Base-by-base conservation (phyloP, 768 basidiomycete genomes). In the Phaeotremella fagi region DNA sequence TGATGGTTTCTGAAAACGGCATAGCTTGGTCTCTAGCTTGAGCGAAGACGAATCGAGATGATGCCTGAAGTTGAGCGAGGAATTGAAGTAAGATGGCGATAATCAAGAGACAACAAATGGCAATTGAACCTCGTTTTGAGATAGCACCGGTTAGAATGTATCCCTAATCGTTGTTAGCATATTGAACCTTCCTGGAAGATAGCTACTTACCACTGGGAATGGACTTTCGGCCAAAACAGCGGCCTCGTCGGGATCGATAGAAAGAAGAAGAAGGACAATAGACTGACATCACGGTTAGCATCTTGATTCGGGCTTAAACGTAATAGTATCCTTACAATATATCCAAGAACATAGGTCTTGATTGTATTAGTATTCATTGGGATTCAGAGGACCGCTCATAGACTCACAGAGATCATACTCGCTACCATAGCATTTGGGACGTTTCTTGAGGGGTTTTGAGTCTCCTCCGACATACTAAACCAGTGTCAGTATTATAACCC, bases 21-120 rank as follows among this genome's bases (percentile, higher is more conserved):
- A 77, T 47, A 18, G 77, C 76, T 22, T 75, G 70, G 51, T 78
- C 77, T 44, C 77, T 64, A 2, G 75, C 72, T 9, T 76, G 60
- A 14, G 77, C 74, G 60, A 72, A 78, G 33, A 76, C 67, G 70
- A 74, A 78, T 31, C 77, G 70, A 2, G 74, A 74, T 18, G 75
- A 77, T 6, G 76, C 75, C 57, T 75, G 75, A 16, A 77, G 62
- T 51, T 75, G 74, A 3, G 76, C 76, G 18, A 73, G 54, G 29
- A 66, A 63, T 53, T 77, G 76, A 16, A 75, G 49, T 31, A 63
- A 42, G 43, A 76, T 62, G 26, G 61, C 66, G 16, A 71, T 38
- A 9, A 70, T 52, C 43, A 70, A 38, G 33, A 75, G 38, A 33
- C 60, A 57, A 48, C 67, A 63, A 31, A 75, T 60, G 31, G 63